phyloP scores from a whole-genome alignment of 495 filamentous ascomycete genomes.

The Neurospora tetraspora region DNA sequence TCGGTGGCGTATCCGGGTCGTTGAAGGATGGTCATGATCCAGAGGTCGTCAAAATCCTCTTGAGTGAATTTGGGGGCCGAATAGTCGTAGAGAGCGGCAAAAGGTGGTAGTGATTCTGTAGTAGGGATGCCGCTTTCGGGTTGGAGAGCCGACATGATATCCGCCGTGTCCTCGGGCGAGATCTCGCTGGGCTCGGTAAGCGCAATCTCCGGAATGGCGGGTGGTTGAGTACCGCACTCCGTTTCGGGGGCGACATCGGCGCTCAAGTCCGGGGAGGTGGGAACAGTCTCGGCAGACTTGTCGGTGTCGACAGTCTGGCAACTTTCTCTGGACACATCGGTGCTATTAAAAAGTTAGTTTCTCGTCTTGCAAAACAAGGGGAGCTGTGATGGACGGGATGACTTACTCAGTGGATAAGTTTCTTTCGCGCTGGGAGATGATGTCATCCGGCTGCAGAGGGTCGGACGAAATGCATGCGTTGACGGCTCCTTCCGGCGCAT shows the following conservation, averaged over 20 bases:
- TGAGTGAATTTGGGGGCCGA: accelerated
- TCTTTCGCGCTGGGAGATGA: background rate
- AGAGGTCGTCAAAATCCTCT: background rate
- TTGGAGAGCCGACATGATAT: accelerated
- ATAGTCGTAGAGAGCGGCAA: background rate
- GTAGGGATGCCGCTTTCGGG: background rate
- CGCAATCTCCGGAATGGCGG: background rate
- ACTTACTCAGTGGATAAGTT: background rate
- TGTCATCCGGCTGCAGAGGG: background rate
- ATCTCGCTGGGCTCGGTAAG: no score
- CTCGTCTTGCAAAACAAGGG: background rate
- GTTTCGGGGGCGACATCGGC: background rate
- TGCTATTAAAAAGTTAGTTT: background rate
- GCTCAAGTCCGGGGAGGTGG: background rate
- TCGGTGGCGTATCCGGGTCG: background rate
- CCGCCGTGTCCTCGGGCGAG: no score
- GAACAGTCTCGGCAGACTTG: background rate
- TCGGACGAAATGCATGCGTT: background rate
- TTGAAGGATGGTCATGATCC: background rate
- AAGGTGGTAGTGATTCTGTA: accelerated
- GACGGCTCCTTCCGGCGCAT: background rate
- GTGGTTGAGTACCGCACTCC: background rate
- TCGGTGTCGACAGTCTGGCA: background rate
- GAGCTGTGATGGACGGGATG: background rate
- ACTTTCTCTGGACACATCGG: background rate